Evolutionary conservation across 2,329 filamentous ascomycete genomes (phyloP).

Genomic region (Neurospora sp.): DNA sequence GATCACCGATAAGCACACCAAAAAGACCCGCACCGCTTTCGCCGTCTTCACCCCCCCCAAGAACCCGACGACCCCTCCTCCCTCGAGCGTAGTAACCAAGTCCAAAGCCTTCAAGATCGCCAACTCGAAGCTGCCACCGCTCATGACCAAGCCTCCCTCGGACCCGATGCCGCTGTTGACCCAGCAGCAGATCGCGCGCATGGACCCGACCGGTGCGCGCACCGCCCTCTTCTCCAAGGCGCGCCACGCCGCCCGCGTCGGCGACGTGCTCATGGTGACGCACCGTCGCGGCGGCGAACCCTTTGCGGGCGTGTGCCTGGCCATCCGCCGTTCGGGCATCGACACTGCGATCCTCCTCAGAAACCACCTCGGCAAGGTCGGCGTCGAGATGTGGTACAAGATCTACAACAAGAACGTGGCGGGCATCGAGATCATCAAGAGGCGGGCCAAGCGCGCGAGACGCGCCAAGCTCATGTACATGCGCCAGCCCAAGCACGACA

Average conservation of each 20-base stretch:
- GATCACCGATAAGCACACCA: slow-evolving; percentile 22
- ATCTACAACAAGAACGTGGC: slow-evolving; percentile 83
- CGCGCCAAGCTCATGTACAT: slow-evolving; percentile 86
- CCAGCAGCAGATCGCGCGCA: slow-evolving; percentile 55
- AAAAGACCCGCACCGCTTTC: slow-evolving; percentile 33
- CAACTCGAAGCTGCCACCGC: slow-evolving; percentile 2
- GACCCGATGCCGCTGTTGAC: slow-evolving; percentile 61
- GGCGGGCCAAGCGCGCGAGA: slow-evolving; percentile 72
- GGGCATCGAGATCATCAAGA: slow-evolving; percentile 88
- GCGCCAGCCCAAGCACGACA: slow-evolving; percentile 78
- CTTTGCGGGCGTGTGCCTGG: slow-evolving; percentile 80
- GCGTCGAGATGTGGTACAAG: slow-evolving; percentile 97
- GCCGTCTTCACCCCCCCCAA: slow-evolving; percentile 31
- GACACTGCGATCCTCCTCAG: slow-evolving; percentile 83
- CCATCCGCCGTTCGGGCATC: slow-evolving; percentile 76
- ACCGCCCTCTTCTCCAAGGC: slow-evolving; percentile 68
- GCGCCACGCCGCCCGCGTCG: slow-evolving; percentile 67
- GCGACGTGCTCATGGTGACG: slow-evolving; percentile 86
- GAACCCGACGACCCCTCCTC: slow-evolving; percentile 6
- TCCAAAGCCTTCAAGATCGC: slow-evolving; percentile 2
- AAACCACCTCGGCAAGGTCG: slow-evolving; percentile 75
- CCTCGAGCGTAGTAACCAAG: slow-evolving; percentile 5
- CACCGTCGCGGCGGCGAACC: slow-evolving; percentile 72
- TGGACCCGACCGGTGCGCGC: slow-evolving; percentile 80
- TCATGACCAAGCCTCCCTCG: slow-evolving; percentile 10